Evolutionary conservation across 306 rosid species (phyloP).

Genomic region (Medicago truncatula): MtrunA17r5.0-ANR NC_053043.1:10697001-10697500

Average conservation of each 20-base stretch:
- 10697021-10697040: not conserved
- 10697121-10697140: not conserved
- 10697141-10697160: not conserved
- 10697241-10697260: not conserved
- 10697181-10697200: not conserved
- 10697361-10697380: not conserved
- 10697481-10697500: conserved; percentile 27
- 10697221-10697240: not conserved
- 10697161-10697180: not conserved
- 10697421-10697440: not conserved
- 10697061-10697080: not conserved
- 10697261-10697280: not conserved
- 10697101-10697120: not conserved
- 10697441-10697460: not conserved
- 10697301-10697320: not conserved
- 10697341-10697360: not conserved
- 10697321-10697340: not conserved
- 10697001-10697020: not conserved
- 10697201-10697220: not conserved
- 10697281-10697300: not conserved
- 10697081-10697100: not conserved
- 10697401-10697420: not conserved
- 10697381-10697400: not conserved
- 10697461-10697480: not conserved
- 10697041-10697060: not conserved